phyloP scores from a whole-genome alignment of 2,329 filamentous ascomycete genomes.

The Scedosporium apiospermum region DNA sequence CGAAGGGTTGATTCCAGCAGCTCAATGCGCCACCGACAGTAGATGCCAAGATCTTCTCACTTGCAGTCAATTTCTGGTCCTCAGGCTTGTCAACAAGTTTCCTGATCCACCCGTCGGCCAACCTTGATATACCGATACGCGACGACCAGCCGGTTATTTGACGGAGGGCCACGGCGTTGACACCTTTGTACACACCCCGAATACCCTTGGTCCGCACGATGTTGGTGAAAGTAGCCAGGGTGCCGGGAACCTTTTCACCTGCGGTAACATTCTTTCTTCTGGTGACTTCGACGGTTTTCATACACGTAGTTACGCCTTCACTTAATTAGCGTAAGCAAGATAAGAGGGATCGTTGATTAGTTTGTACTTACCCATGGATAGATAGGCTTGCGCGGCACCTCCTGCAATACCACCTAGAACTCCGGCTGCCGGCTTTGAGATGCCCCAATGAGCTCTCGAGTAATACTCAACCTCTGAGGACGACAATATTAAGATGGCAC shows the following conservation, averaged over 20 bases:
- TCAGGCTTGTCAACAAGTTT: conserved; percentile 1
- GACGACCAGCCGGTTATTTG: conserved; percentile 12
- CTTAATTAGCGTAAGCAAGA: no score
- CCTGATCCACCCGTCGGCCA: conserved; percentile 8
- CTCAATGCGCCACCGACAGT: conserved; percentile 8
- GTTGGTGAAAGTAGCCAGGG: conserved; percentile 9
- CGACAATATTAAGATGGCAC: neutral
- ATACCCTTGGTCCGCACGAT: conserved; percentile 10
- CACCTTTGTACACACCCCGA: conserved; percentile 9
- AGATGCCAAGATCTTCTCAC: conserved; percentile 9
- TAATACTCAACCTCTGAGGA: neutral
- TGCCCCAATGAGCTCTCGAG: neutral
- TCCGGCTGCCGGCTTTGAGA: neutral
- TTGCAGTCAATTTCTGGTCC: conserved; percentile 1
- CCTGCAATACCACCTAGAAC: conserved; percentile 9
- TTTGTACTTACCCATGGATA: conserved; percentile 8
- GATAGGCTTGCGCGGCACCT: conserved; percentile 10
- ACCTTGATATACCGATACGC: conserved; percentile 10
- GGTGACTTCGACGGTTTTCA: conserved; percentile 11
- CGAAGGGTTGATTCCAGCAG: conserved; percentile 12
- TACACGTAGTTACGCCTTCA: conserved; percentile 9
- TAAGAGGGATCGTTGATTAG: no score
- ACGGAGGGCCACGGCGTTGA: conserved; percentile 10
- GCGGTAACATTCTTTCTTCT: neutral
- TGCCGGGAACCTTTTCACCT: conserved; percentile 4